Evolutionary conservation across 192 early-diverging fungal genomes (phyloP).

Genomic region (Entomortierella lignicola): DNA sequence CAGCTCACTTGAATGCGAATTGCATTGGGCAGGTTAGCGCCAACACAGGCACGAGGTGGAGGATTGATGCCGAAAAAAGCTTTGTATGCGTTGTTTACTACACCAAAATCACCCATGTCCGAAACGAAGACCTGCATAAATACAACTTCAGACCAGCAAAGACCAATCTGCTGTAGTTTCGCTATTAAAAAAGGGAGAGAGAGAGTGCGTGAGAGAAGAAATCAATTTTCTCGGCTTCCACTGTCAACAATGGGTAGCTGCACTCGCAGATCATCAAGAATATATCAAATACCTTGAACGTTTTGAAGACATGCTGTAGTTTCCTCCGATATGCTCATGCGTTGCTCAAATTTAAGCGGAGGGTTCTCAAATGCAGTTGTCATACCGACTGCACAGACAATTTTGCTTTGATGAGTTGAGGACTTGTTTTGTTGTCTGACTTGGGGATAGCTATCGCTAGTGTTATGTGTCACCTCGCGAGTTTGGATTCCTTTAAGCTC

Average conservation of each 20-base stretch:
- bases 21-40: constrained; percentile 53
- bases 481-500: background rate
- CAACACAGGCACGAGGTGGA: constrained; percentile 76
- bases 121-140: constrained; percentile 74
- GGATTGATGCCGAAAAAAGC: constrained; percentile 79
- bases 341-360: background rate
- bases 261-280: background rate
- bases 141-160: constrained; percentile 69
- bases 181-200: constrained; percentile 53
- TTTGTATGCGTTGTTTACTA: constrained; percentile 74
- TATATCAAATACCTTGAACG: constrained; percentile 48
- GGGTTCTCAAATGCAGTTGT: constrained; percentile 56
- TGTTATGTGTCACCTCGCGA: background rate
- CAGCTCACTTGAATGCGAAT: constrained; percentile 74
- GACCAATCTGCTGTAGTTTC: constrained; percentile 43
- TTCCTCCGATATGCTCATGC: constrained; percentile 59
- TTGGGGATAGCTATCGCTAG: background rate
- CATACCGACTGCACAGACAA: constrained; percentile 52
- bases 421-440: constrained; percentile 7
- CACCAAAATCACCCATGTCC: constrained; percentile 73
- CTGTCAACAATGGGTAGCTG: no score
- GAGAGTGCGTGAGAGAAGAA: no score
- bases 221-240: no score
- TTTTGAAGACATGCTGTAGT: constrained; percentile 58
- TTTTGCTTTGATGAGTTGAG: constrained; percentile 11